These are phyloP conservation scores for Chlorokybus atmophyticus DNA, from an alignment of 139 green algal genomes.

Conservation along the genomic window DNA sequence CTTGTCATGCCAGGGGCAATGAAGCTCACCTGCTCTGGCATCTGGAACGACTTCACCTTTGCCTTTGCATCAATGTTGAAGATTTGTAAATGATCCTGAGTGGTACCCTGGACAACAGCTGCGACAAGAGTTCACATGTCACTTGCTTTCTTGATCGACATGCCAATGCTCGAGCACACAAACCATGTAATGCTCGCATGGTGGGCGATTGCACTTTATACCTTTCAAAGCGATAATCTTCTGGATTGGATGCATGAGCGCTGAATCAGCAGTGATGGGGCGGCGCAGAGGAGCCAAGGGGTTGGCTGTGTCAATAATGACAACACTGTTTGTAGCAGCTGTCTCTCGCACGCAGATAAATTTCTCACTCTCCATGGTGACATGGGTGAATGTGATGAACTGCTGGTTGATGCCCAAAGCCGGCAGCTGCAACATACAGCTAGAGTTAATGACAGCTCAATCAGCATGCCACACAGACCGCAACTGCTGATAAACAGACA, in stretches of 20 bases:
- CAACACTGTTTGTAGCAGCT: constrained; percentile 38
- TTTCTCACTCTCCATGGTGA: constrained; percentile 93
- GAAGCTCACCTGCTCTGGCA: constrained; percentile 67
- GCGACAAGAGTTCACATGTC: too few relatives aligned
- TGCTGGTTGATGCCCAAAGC: constrained; percentile 71
- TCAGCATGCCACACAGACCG: background rate
- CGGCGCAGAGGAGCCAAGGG: constrained; percentile 60
- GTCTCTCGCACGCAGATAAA: constrained; percentile 94
- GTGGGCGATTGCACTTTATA: too few relatives aligned
- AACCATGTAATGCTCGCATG: too few relatives aligned
- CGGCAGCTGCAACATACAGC: constrained; percentile 55
- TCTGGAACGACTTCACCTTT: constrained; percentile 94
- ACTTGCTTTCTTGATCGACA: too few relatives aligned
- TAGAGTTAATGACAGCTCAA: background rate
- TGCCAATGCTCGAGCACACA: too few relatives aligned
- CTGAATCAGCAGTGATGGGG: constrained; percentile 91
- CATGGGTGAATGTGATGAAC: constrained; percentile 93
- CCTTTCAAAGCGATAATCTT: constrained; percentile 93
- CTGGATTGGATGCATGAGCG: constrained; percentile 83
- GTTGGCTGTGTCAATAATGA: constrained; percentile 83
- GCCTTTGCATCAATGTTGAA: constrained; percentile 97
- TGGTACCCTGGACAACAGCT: constrained; percentile 30
- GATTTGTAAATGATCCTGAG: constrained; percentile 72
- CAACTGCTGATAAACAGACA: constrained; percentile 3
- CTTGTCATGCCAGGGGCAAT: too few relatives aligned